These are phyloP conservation scores for Pyrrhoderma lamaoense DNA, from an alignment of 1,284 basidiomycete species.

Conservation along the genomic window DNA sequence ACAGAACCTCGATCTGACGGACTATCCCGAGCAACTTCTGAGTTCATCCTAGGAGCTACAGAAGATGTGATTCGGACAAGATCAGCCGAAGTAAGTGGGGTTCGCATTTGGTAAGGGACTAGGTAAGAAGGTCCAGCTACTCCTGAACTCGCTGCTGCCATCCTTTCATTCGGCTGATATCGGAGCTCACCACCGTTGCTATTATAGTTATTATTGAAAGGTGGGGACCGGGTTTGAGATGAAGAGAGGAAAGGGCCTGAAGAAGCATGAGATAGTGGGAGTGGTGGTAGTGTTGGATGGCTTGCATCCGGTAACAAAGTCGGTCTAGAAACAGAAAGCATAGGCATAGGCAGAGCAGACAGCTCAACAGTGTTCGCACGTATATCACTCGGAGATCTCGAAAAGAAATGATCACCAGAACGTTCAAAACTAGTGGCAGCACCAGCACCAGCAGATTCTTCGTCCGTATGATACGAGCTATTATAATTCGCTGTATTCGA, in stretches of 20 bases:
- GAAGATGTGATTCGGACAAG: constrained; percentile 5
- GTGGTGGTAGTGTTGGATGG: too few species aligned
- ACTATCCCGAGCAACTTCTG: background rate
- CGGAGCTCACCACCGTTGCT: too few species aligned
- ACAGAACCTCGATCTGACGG: too few species aligned
- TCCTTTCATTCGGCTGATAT: background rate
- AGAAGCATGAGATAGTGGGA: constrained; percentile 11
- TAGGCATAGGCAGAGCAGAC: constrained; percentile 42
- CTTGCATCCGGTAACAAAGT: too few species aligned
- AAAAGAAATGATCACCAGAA: constrained; percentile 3
- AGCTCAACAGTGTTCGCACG: constrained; percentile 60
- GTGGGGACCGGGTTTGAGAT: background rate
- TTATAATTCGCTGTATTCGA: background rate
- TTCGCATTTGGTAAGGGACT: constrained; percentile 11
- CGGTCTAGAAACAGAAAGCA: constrained; percentile 23
- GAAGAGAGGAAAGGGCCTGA: constrained; percentile 4
- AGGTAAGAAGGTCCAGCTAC: background rate
- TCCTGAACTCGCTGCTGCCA: background rate
- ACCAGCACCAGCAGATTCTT: background rate
- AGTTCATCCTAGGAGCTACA: background rate
- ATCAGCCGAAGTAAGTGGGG: constrained; percentile 15
- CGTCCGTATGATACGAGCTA: background rate
- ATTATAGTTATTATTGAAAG: background rate
- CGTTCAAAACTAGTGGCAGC: background rate
- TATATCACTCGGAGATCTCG: constrained; percentile 47